Evolutionary conservation across 345 rosid genomes (phyloP).

Genomic region (Sonneratia alba): DNA sequence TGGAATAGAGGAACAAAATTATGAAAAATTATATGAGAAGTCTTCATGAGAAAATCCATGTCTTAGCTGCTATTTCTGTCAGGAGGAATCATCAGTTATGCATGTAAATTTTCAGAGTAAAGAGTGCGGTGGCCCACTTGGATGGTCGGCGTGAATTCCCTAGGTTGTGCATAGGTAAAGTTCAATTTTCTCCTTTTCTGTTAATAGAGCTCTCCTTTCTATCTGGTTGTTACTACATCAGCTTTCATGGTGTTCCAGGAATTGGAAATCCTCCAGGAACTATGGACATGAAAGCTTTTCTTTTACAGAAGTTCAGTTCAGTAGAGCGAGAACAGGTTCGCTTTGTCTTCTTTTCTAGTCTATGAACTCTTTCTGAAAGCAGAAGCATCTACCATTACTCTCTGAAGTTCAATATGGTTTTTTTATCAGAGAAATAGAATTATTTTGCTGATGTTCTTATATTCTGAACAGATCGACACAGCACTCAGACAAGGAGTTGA

Average conservation of each 20-base stretch:
- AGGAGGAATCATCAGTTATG: neutral
- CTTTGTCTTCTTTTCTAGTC: neutral
- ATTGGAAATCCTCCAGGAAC: conserved; percentile 85
- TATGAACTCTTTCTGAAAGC: too few relatives aligned
- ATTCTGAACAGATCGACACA: conserved; percentile 39
- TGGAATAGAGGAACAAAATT: too few relatives aligned
- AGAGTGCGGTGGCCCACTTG: conserved; percentile 66
- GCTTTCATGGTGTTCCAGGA: conserved; percentile 27
- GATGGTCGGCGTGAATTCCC: conserved; percentile 69
- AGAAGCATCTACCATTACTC: too few relatives aligned
- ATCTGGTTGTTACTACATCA: neutral
- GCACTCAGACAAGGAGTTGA: conserved; percentile 64
- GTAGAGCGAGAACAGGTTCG: conserved; percentile 57
- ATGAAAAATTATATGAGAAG: too few relatives aligned
- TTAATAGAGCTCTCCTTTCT: neutral
- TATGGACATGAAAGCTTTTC: conserved; percentile 93
- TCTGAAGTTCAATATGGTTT: neutral
- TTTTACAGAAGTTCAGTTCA: conserved; percentile 70
- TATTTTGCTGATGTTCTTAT: neutral
- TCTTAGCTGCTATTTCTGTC: neutral
- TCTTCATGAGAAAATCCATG: too few relatives aligned
- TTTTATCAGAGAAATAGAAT: neutral
- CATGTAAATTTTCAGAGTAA: conserved; percentile 43
- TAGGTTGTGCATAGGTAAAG: conserved; percentile 62
- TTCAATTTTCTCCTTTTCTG: neutral